phyloP scores from a whole-genome alignment of 2,329 filamentous ascomycete species.

The Stagonosporopsis rhizophila region DNA sequence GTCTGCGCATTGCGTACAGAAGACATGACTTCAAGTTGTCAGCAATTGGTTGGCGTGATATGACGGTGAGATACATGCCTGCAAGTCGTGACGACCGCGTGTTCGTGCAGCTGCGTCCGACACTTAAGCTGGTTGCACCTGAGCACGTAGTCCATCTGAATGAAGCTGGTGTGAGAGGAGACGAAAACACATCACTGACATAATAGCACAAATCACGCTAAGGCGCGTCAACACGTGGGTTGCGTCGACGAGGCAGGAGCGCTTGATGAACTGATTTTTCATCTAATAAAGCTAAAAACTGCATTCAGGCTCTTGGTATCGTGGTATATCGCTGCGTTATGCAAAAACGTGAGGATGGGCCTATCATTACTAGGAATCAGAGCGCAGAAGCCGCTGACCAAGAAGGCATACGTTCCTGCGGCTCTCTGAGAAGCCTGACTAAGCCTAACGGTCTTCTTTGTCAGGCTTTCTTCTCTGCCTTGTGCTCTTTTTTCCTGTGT shows the following conservation, averaged over 20 bases:
- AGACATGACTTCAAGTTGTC: slow-evolving; percentile 72
- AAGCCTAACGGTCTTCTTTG: slow-evolving; percentile 45
- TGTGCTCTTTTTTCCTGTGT: slow-evolving; percentile 57
- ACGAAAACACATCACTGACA: neutral
- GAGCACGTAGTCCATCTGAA: slow-evolving; percentile 73
- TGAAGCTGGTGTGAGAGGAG: slow-evolving; percentile 1
- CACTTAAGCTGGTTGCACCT: slow-evolving; percentile 85
- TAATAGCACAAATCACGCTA: slow-evolving; percentile 11
- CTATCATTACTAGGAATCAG: neutral
- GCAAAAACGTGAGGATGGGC: slow-evolving; percentile 11
- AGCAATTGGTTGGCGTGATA: slow-evolving; percentile 11
- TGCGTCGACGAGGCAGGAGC: slow-evolving; percentile 23
- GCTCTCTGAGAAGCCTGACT: neutral
- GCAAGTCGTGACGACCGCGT: slow-evolving; percentile 87
- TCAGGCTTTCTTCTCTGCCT: slow-evolving; percentile 49
- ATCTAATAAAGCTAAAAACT: slow-evolving; percentile 1
- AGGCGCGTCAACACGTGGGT: slow-evolving; percentile 19
- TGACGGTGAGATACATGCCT: slow-evolving; percentile 61
- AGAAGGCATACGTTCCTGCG: neutral
- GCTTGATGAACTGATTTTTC: neutral
- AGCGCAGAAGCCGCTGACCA: neutral
- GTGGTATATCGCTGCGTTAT: slow-evolving; percentile 34
- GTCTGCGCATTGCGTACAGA: slow-evolving; percentile 78
- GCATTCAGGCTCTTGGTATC: slow-evolving; percentile 18
- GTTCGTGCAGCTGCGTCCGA: slow-evolving; percentile 69